These are phyloP conservation scores for Vararia minispora DNA, from an alignment of 768 basidiomycete species.

Conservation along the genomic window DNA sequence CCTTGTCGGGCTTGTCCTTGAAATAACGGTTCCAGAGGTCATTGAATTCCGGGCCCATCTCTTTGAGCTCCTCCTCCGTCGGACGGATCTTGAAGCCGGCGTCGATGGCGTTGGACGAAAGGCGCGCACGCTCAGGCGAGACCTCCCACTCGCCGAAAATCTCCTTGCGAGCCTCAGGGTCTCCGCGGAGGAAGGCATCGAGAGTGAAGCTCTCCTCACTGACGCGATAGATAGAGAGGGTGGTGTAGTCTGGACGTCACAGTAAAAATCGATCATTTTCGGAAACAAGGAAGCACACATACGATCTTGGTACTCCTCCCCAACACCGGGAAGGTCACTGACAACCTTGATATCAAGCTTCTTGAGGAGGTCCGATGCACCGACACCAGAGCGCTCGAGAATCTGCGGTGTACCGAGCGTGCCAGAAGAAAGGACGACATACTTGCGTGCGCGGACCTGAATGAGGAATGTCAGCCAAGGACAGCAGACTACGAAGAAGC, in stretches of 20 bases:
- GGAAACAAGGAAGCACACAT: slow-evolving; percentile 13
- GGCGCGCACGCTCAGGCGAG: slow-evolving; percentile 54
- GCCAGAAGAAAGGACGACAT: slow-evolving; percentile 53
- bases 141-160: slow-evolving; percentile 55
- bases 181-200: slow-evolving; percentile 64
- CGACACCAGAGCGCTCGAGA: slow-evolving; percentile 64
- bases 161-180: slow-evolving; percentile 46
- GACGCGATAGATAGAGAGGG: slow-evolving; percentile 53
- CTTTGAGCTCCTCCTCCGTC: slow-evolving; percentile 55
- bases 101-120: slow-evolving; percentile 64
- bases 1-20: slow-evolving; percentile 71
- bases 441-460: slow-evolving; percentile 46
- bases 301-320: too few species aligned
- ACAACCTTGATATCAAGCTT: slow-evolving; percentile 50
- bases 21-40: slow-evolving; percentile 59
- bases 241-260: slow-evolving; percentile 45
- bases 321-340: slow-evolving; percentile 61
- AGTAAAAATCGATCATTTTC: not conserved
- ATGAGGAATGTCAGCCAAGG: not conserved
- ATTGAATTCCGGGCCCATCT: slow-evolving; percentile 73
- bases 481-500: too few species aligned
- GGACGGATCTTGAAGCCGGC: slow-evolving; percentile 74
- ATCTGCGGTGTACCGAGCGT: slow-evolving; percentile 66
- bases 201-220: slow-evolving; percentile 51
- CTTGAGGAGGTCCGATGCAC: slow-evolving; percentile 40